phyloP scores from a whole-genome alignment of 306 rosid genomes.

The Benincasa hispida region DNA sequence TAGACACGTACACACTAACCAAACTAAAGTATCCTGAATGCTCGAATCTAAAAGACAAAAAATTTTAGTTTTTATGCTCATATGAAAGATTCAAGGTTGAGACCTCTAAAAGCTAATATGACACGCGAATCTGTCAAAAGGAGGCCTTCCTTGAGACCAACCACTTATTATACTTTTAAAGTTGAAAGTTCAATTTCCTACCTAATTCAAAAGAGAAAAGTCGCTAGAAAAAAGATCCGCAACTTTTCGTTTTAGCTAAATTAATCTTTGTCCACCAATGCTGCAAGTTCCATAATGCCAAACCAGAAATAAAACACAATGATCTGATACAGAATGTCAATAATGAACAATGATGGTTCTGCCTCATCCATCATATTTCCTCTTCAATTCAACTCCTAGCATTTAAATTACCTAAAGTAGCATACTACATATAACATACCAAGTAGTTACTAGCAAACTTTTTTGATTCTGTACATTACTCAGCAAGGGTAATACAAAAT shows the following conservation, averaged over 20 bases:
- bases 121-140: too few relatives aligned
- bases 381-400: not conserved
- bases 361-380: not conserved
- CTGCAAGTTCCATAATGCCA: not conserved
- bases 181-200: not conserved
- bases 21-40: too few relatives aligned
- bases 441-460: not conserved
- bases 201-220: not conserved
- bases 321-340: not conserved
- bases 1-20: too few relatives aligned
- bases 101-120: too few relatives aligned
- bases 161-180: not conserved
- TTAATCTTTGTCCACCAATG: not conserved
- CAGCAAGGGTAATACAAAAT: constrained; percentile 8
- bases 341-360: not conserved
- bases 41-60: too few relatives aligned
- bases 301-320: not conserved
- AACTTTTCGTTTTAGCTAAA: not conserved
- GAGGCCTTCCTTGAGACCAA: too few relatives aligned
- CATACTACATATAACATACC: not conserved
- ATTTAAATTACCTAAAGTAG: not conserved
- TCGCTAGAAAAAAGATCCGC: not conserved
- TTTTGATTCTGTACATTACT: constrained; percentile 8
- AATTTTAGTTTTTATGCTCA: too few relatives aligned
- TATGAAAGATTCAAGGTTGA: too few relatives aligned